phyloP scores from a whole-genome alignment of 129 eudicot genomes.

The Cynara cardunculus region DNA sequence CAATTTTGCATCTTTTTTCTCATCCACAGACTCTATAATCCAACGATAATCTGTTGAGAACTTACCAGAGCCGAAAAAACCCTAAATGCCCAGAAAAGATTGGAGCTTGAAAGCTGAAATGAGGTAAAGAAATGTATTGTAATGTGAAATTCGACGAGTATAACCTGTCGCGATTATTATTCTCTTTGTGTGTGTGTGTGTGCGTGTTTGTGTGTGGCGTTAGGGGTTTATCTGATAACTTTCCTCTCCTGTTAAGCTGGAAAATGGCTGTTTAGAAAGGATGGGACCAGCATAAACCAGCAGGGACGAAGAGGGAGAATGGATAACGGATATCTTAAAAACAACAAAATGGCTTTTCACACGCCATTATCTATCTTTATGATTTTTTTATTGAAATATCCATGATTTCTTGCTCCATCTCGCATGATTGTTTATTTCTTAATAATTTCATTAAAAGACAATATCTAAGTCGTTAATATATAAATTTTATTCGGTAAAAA shows the following conservation, averaged over 20 bases:
- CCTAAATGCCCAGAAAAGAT: constrained; percentile 15
- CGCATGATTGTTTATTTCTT: too few species aligned
- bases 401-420: background rate
- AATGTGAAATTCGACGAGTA: constrained; percentile 8
- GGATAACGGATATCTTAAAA: constrained; percentile 8
- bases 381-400: background rate
- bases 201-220: background rate
- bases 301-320: background rate
- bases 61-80: constrained; percentile 15
- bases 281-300: constrained; percentile 18
- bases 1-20: constrained; percentile 7
- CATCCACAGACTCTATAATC: background rate
- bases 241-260: background rate
- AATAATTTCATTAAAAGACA: too few species aligned
- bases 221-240: constrained; percentile 13
- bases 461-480: too few species aligned
- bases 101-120: background rate
- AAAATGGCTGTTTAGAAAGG: constrained; percentile 9
- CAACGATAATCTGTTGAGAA: background rate
- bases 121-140: background rate
- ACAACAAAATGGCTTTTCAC: background rate
- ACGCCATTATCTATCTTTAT: background rate
- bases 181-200: constrained; percentile 5
- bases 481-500: too few species aligned
- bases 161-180: constrained; percentile 1